Evolutionary conservation across 2,329 filamentous ascomycete species (phyloP).

Genomic region (Botryotinia globosa): DNA sequence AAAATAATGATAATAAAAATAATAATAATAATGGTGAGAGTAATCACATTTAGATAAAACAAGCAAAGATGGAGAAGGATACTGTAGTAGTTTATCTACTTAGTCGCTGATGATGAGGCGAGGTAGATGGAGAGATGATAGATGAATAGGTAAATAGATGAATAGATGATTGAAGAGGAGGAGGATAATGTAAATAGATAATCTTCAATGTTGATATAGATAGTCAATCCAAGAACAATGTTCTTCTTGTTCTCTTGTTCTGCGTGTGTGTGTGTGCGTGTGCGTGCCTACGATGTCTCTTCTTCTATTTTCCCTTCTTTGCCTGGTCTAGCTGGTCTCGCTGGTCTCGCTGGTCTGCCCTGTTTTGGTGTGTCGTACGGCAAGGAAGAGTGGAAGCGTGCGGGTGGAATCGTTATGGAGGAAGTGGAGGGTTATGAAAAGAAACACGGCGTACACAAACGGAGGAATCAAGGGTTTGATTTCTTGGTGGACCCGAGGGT

Average conservation of each 20-base stretch:
- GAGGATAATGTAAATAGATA: not conserved
- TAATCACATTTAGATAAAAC: not conserved
- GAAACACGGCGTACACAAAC: not conserved
- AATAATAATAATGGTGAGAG: not conserved
- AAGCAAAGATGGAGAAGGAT: not conserved
- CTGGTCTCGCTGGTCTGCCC: not conserved
- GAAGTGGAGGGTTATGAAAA: not conserved
- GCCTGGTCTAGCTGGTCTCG: not conserved
- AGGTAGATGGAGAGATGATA: not conserved
- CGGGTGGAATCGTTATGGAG: slow-evolving; percentile 1
- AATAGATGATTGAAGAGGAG: not conserved
- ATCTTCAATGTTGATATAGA: not conserved
- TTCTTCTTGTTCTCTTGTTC: not conserved
- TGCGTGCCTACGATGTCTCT: too few relatives aligned
- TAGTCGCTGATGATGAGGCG: not conserved
- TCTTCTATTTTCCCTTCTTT: not conserved
- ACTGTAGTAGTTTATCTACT: too few relatives aligned
- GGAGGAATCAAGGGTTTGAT: not conserved
- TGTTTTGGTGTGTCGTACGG: slow-evolving; percentile 1
- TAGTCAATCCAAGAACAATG: not conserved
- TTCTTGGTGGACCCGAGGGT: not conserved
- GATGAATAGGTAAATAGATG: not conserved
- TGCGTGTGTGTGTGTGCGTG: too few relatives aligned
- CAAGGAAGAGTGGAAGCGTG: slow-evolving; percentile 6
- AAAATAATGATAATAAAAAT: too few relatives aligned